A percentile compares a stretch with the other conserved stretches of the same genome.
Conservation (phyloP, 2,329 filamentous ascomycete genomes). For the Colletotrichum sp. region DNA sequence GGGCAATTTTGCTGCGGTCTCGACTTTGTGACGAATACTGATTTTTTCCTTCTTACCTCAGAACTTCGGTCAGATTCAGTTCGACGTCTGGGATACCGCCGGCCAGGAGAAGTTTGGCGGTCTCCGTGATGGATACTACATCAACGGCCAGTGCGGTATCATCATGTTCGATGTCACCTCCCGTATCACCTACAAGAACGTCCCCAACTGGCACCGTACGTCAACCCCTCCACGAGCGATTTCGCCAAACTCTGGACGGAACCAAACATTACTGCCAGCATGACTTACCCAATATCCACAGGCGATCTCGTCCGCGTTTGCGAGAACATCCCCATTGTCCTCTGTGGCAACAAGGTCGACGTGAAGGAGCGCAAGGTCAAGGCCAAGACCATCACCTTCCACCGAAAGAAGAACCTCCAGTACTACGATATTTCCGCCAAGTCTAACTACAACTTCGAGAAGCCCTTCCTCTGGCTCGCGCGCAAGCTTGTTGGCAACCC, state of each 20-base stretch:
- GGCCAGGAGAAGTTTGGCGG: slow-evolving; percentile 99
- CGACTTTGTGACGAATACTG: neutral
- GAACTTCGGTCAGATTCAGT: slow-evolving; percentile 96
- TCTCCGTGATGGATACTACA: slow-evolving; percentile 99
- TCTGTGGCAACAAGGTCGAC: slow-evolving; percentile 99
- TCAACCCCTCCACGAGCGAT: slow-evolving; percentile 29
- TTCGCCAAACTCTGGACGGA: neutral
- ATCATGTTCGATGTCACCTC: slow-evolving; percentile 99
- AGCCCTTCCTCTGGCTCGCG: slow-evolving; percentile 99
- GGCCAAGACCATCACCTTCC: slow-evolving; percentile 99
- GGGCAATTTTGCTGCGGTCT: slow-evolving; percentile 6
- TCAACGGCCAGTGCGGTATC: slow-evolving; percentile 99
- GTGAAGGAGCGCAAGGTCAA: slow-evolving; percentile 99
- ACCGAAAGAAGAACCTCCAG: slow-evolving; percentile 99
- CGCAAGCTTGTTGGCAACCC: slow-evolving; percentile 98
- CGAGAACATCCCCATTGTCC: slow-evolving; percentile 98
- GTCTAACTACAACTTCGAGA: slow-evolving; percentile 99
- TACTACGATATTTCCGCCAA: slow-evolving; percentile 99
- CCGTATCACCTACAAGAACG: slow-evolving; percentile 99
- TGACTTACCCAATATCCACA: slow-evolving; percentile 38
- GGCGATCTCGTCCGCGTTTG: slow-evolving; percentile 98
- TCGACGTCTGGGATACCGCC: slow-evolving; percentile 99
- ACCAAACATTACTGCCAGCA: neutral
- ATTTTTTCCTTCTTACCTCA: slow-evolving; percentile 53
- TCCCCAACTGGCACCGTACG: slow-evolving; percentile 99